Evolutionary conservation across 768 basidiomycete species (phyloP).

Genomic region (Termitomyces sp.): DNA sequence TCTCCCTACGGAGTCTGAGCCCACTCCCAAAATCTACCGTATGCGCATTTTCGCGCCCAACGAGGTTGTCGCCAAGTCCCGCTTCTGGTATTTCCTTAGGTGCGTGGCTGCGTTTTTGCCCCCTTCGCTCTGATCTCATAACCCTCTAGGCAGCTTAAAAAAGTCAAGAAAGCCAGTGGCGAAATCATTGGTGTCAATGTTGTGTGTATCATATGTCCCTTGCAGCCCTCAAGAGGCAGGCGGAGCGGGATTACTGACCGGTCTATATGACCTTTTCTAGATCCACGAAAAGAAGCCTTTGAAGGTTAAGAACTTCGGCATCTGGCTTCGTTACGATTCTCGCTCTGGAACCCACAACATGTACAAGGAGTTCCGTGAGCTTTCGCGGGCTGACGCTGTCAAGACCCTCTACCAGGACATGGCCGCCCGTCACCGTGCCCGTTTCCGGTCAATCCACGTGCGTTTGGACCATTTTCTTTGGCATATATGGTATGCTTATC

Average conservation of each 20-base stretch:
- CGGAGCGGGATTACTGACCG: constrained; percentile 64
- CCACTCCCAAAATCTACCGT: constrained; percentile 96
- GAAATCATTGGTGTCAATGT: constrained; percentile 99
- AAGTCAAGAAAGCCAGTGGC: constrained; percentile 99
- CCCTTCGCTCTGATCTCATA: not conserved
- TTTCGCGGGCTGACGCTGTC: constrained; percentile 91
- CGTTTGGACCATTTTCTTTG: constrained; percentile 20
- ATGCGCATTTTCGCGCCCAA: constrained; percentile 99
- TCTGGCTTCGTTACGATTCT: constrained; percentile 99
- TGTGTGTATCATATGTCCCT: constrained; percentile 74
- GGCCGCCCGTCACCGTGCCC: constrained; percentile 98
- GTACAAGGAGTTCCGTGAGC: constrained; percentile 99
- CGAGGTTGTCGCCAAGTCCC: constrained; percentile 97
- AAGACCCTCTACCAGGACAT: constrained; percentile 98
- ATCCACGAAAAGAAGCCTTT: constrained; percentile 97
- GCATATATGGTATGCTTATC: not conserved
- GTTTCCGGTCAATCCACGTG: constrained; percentile 98
- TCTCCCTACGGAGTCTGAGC: constrained; percentile 88
- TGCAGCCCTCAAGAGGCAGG: constrained; percentile 85
- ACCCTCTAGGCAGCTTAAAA: constrained; percentile 80
- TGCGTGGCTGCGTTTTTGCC: constrained; percentile 25
- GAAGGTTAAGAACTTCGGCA: constrained; percentile 99
- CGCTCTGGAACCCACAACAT: constrained; percentile 99
- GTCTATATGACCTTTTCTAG: constrained; percentile 43
- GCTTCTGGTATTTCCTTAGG: constrained; percentile 99